Percentiles rank a stretch among this genome's conserved stretches.
phyloP scores from a whole-genome alignment of 495 filamentous ascomycete genomes.

The Neurospora africana region DNA sequence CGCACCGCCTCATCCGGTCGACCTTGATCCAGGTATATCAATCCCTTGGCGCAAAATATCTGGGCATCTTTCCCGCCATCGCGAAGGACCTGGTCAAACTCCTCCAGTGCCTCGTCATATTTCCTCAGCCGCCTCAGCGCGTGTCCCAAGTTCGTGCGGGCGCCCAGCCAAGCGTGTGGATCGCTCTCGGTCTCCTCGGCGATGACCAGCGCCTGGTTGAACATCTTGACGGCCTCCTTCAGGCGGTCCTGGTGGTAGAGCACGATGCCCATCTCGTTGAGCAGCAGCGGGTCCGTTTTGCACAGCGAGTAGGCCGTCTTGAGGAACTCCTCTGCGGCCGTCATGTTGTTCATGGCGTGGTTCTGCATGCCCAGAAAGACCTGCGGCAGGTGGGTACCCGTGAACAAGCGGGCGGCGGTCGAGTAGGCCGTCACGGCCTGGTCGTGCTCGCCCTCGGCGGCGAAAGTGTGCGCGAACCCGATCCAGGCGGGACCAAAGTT shows the following conservation, averaged over 20 bases:
- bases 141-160: conserved; percentile 80
- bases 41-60: conserved; percentile 61
- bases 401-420: conserved; percentile 89
- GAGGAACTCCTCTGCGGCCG: conserved; percentile 89
- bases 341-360: conserved; percentile 88
- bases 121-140: conserved; percentile 65
- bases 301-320: conserved; percentile 71
- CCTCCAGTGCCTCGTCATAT: conserved; percentile 57
- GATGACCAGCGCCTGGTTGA: conserved; percentile 61
- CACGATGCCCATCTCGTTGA: conserved; percentile 93
- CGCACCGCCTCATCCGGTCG: conserved; percentile 57
- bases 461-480: conserved; percentile 97
- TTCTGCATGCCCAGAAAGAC: conserved; percentile 99
- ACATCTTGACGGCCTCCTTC: conserved; percentile 58
- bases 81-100: conserved; percentile 75
- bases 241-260: conserved; percentile 84
- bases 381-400: conserved; percentile 91
- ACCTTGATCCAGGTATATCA: conserved; percentile 60
- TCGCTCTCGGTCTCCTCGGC: conserved; percentile 74
- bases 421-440: conserved; percentile 97
- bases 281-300: conserved; percentile 71
- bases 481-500: conserved; percentile 99
- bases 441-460: conserved; percentile 99
- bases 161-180: conserved; percentile 74
- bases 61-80: conserved; percentile 62